Base-by-base conservation (phyloP, 2,329 filamentous ascomycete genomes). In the Botrytis fragariae region DNA sequence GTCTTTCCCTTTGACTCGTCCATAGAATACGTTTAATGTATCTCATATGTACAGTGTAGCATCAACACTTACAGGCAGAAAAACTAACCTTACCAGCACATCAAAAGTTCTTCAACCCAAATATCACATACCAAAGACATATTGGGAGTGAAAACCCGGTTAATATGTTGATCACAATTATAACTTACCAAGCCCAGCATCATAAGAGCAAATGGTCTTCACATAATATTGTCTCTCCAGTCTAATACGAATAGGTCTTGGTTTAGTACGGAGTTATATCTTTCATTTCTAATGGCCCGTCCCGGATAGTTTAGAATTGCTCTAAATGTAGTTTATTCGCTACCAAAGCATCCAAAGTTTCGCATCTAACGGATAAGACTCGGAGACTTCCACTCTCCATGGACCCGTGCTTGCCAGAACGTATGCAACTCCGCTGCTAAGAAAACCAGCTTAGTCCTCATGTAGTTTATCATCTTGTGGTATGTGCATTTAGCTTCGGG, bases 81-180 rank as follows among this genome's bases (percentile, higher is more conserved):
- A 35, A 35, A n/a, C 1, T 62, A n/a, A 62, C 61, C 62, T 35
- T 32, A 25, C n/a, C 39, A 42, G 39, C 44, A 37, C 22, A 65
- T 65, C 16, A 20, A 68, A 39, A 29, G 45, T 39, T 54, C 68
- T 37, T 70, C 59, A 44, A 45, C 22, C 20, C 68, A 45, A 45
- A 62, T 32, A 60, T 60, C 65, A 44, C 32, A 67, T 35, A 39
- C 45, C 64, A 68, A 68, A 68, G 35, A 54, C 35, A 68, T 25
- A 42, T 57, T 42, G n/a, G 48, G 65, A 42, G 18, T 54, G 59
- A 42, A 42, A 39, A 32, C n/a, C 37, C 35, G 69, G 69, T 54
- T 54, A 10, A 39, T 39, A n/a, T 71, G 69, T 32, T 51, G 69
- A 71, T 71, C 69, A 64, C 59, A 71, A 71, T 71, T 51, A 71